Percentiles rank a stretch among this genome's conserved stretches.
phyloP scores from a whole-genome alignment of 371 early-diverging fungal genomes.

The Phascolomyces articulosus region DNA sequence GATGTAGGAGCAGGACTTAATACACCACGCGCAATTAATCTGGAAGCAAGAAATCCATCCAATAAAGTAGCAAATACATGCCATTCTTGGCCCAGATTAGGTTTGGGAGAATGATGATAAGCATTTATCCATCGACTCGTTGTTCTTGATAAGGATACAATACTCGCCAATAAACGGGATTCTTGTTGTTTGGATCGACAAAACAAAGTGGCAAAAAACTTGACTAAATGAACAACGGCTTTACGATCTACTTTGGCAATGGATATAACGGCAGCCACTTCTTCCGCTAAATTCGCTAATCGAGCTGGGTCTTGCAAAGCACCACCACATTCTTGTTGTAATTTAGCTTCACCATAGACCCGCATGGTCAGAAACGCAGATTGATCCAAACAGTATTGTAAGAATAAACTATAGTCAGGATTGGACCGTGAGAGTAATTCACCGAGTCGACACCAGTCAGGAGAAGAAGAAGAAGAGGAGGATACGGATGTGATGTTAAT shows the following conservation, averaged over 20 bases:
- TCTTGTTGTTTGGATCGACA: not conserved
- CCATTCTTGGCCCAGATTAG: conserved; percentile 5
- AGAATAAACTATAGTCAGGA: conserved; percentile 1
- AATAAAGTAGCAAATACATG: conserved; percentile 11
- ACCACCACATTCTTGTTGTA: conserved; percentile 6
- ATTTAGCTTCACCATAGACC: conserved; percentile 8
- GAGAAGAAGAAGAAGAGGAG: too few species aligned
- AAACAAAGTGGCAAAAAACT: conserved; percentile 11
- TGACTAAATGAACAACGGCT: conserved; percentile 11
- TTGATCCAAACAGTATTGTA: conserved; percentile 18
- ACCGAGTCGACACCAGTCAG: conserved; percentile 8
- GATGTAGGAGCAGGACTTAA: conserved; percentile 3
- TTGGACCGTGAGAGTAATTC: not conserved
- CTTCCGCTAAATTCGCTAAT: conserved; percentile 19
- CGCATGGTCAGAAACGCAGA: conserved; percentile 10
- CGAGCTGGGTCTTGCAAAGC: not conserved
- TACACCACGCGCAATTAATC: conserved; percentile 10
- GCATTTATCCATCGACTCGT: conserved; percentile 10
- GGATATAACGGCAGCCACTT: conserved; percentile 23
- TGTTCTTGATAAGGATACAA: conserved; percentile 17
- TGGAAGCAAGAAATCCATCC: conserved; percentile 13
- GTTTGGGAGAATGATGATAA: not conserved
- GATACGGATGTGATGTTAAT: not conserved
- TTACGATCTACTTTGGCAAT: conserved; percentile 12
- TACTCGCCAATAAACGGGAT: conserved; percentile 9